phyloP scores from a whole-genome alignment of 345 rosid species.

The Garcia nutans region DNA sequence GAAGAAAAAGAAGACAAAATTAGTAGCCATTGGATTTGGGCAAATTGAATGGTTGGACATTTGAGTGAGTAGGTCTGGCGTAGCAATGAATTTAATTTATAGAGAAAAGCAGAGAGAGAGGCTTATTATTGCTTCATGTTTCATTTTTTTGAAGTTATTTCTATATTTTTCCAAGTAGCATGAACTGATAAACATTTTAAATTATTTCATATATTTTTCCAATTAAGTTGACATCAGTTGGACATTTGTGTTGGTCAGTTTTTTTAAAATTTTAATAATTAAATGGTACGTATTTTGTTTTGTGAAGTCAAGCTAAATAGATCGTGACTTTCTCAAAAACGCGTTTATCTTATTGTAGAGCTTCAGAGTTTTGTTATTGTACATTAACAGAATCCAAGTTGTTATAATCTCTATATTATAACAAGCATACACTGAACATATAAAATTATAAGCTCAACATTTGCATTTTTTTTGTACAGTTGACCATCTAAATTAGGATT shows the following conservation, averaged over 20 bases:
- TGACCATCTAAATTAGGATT: too few relatives aligned
- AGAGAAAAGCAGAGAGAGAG: not conserved
- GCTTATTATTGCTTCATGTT: too few relatives aligned
- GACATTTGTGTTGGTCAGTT: too few relatives aligned
- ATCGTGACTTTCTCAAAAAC: conserved; percentile 14
- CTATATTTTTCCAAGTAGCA: too few relatives aligned
- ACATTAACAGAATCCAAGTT: not conserved
- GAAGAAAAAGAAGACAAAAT: conserved; percentile 16
- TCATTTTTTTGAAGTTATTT: not conserved
- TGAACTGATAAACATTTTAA: too few relatives aligned
- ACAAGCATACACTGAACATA: too few relatives aligned
- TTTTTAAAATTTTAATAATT: not conserved
- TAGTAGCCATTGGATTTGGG: conserved; percentile 22
- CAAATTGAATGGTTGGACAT: not conserved
- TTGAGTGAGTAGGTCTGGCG: conserved; percentile 4
- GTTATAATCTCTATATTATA: not conserved
- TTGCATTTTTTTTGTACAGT: too few relatives aligned
- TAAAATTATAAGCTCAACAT: too few relatives aligned
- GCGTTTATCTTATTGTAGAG: conserved; percentile 20
- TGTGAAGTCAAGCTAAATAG: conserved; percentile 22
- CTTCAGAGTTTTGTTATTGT: not conserved
- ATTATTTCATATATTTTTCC: too few relatives aligned
- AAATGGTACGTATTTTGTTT: not conserved
- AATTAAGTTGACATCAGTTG: too few relatives aligned
- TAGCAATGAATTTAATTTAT: conserved; percentile 11